Percentiles rank a stretch among this genome's conserved stretches.
Evolutionary conservation across 75 land plant genomes (phyloP).

Genomic region (Picea glauca): DNA sequence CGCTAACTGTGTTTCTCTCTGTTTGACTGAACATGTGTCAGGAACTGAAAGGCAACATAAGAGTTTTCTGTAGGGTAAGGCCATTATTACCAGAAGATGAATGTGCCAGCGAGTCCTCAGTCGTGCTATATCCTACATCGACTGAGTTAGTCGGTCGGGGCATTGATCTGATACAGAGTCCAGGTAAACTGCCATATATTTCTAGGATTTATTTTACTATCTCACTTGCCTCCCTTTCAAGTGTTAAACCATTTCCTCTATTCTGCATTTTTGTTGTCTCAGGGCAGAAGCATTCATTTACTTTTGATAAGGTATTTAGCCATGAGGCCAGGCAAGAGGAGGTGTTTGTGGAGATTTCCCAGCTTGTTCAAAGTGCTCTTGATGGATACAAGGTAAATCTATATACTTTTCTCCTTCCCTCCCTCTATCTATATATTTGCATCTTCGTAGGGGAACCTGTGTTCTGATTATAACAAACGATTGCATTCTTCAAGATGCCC

Average conservation of each 20-base stretch:
- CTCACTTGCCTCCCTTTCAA: not conserved
- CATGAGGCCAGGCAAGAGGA: slow-evolving; percentile 77
- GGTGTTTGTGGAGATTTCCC: slow-evolving; percentile 90
- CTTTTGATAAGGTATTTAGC: slow-evolving; percentile 83
- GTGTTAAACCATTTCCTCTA: not conserved
- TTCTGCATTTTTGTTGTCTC: slow-evolving; percentile 8
- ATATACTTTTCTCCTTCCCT: not conserved
- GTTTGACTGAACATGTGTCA: slow-evolving; percentile 16
- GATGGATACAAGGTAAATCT: slow-evolving; percentile 92
- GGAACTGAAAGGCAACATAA: slow-evolving; percentile 93
- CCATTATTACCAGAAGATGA: slow-evolving; percentile 78
- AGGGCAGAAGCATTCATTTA: slow-evolving; percentile 73
- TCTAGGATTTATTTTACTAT: not conserved
- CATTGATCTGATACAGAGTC: slow-evolving; percentile 65
- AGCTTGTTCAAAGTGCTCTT: slow-evolving; percentile 94
- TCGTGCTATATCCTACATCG: slow-evolving; percentile 66
- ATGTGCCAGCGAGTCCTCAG: slow-evolving; percentile 22
- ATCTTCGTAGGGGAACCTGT: not conserved
- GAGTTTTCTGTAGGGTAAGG: slow-evolving; percentile 93
- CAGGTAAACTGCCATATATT: slow-evolving; percentile 24
- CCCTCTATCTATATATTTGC: not conserved
- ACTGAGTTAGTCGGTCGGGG: slow-evolving; percentile 62
- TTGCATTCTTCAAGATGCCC: not conserved
- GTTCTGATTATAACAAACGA: not conserved
- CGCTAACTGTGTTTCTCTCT: not conserved